phyloP scores from a whole-genome alignment of 2,329 filamentous ascomycete genomes.

The Fusarium phyllophilum region DNA sequence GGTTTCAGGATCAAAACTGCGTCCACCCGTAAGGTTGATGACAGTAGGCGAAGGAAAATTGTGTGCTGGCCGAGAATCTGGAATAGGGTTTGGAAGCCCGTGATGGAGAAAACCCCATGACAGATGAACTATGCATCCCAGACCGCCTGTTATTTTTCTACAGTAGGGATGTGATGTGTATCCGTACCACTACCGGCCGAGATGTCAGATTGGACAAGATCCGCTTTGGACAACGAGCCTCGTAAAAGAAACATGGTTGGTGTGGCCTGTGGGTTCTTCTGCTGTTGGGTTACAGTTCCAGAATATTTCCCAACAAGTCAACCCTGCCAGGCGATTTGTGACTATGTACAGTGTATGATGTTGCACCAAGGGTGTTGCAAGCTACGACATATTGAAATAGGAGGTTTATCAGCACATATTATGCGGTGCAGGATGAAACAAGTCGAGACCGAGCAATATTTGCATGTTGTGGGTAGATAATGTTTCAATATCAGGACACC shows the following conservation, averaged over 20 bases:
- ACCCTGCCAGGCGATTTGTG: slow-evolving; percentile 4
- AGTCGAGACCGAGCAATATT: not conserved
- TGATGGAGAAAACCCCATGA: slow-evolving; percentile 24
- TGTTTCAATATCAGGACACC: slow-evolving; percentile 26
- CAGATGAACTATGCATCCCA: slow-evolving; percentile 9
- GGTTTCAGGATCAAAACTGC: slow-evolving; percentile 27
- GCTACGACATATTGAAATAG: slow-evolving; percentile 1
- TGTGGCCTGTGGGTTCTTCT: slow-evolving; percentile 17
- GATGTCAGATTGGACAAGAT: slow-evolving; percentile 30
- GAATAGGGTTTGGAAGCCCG: slow-evolving; percentile 35
- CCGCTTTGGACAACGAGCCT: slow-evolving; percentile 26
- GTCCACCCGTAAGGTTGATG: slow-evolving; percentile 27
- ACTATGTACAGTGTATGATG: not conserved
- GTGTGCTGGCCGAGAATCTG: slow-evolving; percentile 20
- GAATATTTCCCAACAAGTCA: slow-evolving; percentile 31
- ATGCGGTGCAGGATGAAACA: slow-evolving; percentile 14
- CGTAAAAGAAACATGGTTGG: slow-evolving; percentile 12
- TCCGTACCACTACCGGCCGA: slow-evolving; percentile 21
- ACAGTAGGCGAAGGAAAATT: slow-evolving; percentile 9
- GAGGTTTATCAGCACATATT: slow-evolving; percentile 9
- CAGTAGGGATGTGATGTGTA: not conserved
- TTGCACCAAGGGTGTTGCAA: slow-evolving; percentile 4
- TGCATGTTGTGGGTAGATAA: slow-evolving; percentile 5
- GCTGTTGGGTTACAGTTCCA: slow-evolving; percentile 20
- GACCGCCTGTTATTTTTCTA: slow-evolving; percentile 7